phyloP scores from a whole-genome alignment of 441 rosid genomes.

The Aleurites moluccanus region DNA sequence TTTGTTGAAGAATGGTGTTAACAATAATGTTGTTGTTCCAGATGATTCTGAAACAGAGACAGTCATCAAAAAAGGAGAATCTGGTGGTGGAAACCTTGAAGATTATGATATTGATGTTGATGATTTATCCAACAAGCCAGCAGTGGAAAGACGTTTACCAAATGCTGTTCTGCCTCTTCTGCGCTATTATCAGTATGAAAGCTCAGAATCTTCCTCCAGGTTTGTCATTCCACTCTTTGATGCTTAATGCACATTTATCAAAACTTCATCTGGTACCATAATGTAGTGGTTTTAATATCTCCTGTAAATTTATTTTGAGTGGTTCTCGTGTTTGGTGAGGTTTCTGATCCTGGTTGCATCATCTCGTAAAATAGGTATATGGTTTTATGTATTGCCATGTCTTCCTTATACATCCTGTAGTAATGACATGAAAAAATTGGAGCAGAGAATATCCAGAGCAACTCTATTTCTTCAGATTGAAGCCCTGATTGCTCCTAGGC shows the following conservation, averaged over 20 bases:
- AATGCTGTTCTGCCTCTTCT: conserved; percentile 61
- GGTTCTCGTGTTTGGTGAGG: not conserved
- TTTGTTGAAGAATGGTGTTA: conserved; percentile 27
- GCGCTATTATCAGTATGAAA: conserved; percentile 70
- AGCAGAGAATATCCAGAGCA: not conserved
- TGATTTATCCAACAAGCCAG: conserved; percentile 49
- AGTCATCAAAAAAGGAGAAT: conserved; percentile 31
- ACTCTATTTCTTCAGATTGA: not conserved
- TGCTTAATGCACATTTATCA: not conserved
- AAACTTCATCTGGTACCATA: not conserved
- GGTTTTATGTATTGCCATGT: not conserved
- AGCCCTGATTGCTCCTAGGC: not conserved
- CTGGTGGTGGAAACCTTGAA: conserved; percentile 36
- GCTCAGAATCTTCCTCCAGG: conserved; percentile 87
- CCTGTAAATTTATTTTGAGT: not conserved
- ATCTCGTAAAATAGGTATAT: not conserved
- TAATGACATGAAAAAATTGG: not conserved
- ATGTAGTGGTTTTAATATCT: not conserved
- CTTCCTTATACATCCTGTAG: not conserved
- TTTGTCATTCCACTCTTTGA: conserved; percentile 20
- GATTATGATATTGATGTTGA: conserved; percentile 40
- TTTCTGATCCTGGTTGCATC: not conserved
- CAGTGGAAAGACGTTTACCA: conserved; percentile 52
- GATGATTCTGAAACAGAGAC: conserved; percentile 41
- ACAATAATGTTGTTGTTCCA: conserved; percentile 31